Base-by-base conservation (phyloP, 2,329 filamentous ascomycete species). In the Rhynchosporium secalis region DNA sequence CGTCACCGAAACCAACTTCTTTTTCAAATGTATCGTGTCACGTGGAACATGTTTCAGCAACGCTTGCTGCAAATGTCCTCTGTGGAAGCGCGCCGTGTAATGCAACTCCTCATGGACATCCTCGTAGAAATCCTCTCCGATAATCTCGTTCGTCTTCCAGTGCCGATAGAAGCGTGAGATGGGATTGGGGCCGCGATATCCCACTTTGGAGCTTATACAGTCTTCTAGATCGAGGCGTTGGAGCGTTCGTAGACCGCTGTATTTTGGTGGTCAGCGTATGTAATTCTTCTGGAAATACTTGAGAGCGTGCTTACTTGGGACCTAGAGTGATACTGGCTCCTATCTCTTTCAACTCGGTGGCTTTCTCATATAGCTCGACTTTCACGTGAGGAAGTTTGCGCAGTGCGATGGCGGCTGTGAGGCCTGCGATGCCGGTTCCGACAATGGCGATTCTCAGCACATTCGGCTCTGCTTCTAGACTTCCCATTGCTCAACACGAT, bases 381-480 rank as follows among this genome's bases (percentile, higher is more conserved):
- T 74, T 68, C 46, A 75, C 71, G 28, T 67, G 56, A 8, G 74
- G 67, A 56, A 68, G 72, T 36, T 71, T 61, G 7, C 65, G 63
- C 0, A 76, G 67, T 2, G 73, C 75, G 51, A 78, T 75, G 2
- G 75, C 74, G 3, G 74, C 70, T 1, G 73, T 73, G 26, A 78
- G 72, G 7, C 77, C 76, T 8, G 75, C 75, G 38, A 78, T 75
- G 6, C 76, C 76, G 31, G 70, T 73, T 15, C 76, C 76, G 26
- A 75, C 66, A 38, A 78, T 75, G 43, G 74, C 74, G 26, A 72
- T 51, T 45, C 56, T 31, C 12, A 62, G 51, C 43, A 58, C 45
- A 56, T 29, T 47, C 33, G 49, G 26, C 43, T 60, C 61, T n/a
- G 6, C 26, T 9, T 29, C 61, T 45, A 63, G 8, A 9, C 61